phyloP scores from a whole-genome alignment of 2,329 filamentous ascomycete genomes.

The Elsinoe perseae region DNA sequence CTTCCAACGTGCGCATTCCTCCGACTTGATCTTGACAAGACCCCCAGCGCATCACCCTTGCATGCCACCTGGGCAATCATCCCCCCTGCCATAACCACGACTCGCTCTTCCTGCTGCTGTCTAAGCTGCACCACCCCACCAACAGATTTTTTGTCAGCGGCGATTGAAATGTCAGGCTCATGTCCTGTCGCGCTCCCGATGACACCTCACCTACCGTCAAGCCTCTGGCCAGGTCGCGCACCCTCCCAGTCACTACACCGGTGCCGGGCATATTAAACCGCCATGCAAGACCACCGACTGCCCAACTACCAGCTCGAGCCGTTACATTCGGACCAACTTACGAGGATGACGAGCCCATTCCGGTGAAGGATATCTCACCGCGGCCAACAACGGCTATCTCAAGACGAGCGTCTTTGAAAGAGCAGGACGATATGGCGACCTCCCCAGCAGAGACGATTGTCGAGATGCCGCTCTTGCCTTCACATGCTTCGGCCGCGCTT shows the following conservation, averaged over 20 bases:
- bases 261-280: slow-evolving; percentile 3
- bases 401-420: neutral
- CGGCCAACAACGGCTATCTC: neutral
- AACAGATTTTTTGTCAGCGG: neutral
- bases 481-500: slow-evolving; percentile 13
- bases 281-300: neutral
- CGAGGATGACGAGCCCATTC: neutral
- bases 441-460: slow-evolving; percentile 11
- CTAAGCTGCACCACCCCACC: slow-evolving; percentile 3
- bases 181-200: slow-evolving; percentile 16
- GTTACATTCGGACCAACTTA: neutral
- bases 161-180: slow-evolving; percentile 17
- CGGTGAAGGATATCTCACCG: neutral
- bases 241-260: neutral
- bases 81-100: slow-evolving; percentile 5
- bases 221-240: slow-evolving; percentile 12
- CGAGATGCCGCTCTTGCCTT: slow-evolving; percentile 14
- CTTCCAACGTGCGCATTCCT: slow-evolving; percentile 4
- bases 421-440: slow-evolving; percentile 4
- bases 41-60: neutral
- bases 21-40: neutral
- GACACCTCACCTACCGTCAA: slow-evolving; percentile 12
- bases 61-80: neutral
- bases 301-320: neutral
- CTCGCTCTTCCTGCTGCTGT: slow-evolving; percentile 2